A percentile compares a stretch with the other conserved stretches of the same genome.
phyloP scores from a whole-genome alignment of 805 yeast genomes.

The Kazachstania psychrophila region DNA sequence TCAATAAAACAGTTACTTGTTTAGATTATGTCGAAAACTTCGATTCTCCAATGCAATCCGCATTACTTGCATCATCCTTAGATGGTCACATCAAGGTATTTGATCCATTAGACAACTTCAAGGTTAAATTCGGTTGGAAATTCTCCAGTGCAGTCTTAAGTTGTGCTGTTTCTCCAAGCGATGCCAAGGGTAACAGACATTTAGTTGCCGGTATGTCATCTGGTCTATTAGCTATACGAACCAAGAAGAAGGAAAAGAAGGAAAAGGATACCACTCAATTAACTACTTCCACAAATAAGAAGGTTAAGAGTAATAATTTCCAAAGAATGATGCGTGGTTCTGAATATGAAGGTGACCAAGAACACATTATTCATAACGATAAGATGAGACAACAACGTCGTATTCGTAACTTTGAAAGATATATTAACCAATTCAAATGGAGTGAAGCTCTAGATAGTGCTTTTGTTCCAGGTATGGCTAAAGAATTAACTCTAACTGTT shows the following conservation, averaged over 20 bases:
- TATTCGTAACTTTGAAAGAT: conserved; percentile 72
- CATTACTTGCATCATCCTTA: conserved; percentile 81
- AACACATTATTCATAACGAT: conserved; percentile 59
- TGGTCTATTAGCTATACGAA: conserved; percentile 81
- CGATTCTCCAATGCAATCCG: conserved; percentile 30
- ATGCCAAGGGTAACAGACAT: conserved; percentile 47
- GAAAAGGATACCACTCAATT: conserved; percentile 3
- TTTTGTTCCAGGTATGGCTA: conserved; percentile 64
- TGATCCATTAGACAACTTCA: conserved; percentile 70
- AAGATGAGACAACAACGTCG: conserved; percentile 48
- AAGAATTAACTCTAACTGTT: conserved; percentile 73
- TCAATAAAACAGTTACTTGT: conserved; percentile 89
- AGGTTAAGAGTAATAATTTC: conserved; percentile 45
- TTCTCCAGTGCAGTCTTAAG: conserved; percentile 87
- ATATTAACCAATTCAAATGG: conserved; percentile 85
- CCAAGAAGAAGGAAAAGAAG: conserved; percentile 59
- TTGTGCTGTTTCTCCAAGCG: conserved; percentile 77
- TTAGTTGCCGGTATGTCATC: conserved; percentile 86
- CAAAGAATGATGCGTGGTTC: conserved; percentile 83
- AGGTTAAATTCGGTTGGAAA: conserved; percentile 94
- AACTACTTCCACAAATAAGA: not conserved
- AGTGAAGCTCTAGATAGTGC: conserved; percentile 86
- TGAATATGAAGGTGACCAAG: conserved; percentile 85
- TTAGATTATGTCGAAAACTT: conserved; percentile 33
- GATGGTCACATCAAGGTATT: conserved; percentile 97